Percentiles rank a stretch among this genome's conserved stretches.
Conservation (phyloP, 495 filamentous ascomycete genomes). For the Lophiotrema nucula region DNA sequence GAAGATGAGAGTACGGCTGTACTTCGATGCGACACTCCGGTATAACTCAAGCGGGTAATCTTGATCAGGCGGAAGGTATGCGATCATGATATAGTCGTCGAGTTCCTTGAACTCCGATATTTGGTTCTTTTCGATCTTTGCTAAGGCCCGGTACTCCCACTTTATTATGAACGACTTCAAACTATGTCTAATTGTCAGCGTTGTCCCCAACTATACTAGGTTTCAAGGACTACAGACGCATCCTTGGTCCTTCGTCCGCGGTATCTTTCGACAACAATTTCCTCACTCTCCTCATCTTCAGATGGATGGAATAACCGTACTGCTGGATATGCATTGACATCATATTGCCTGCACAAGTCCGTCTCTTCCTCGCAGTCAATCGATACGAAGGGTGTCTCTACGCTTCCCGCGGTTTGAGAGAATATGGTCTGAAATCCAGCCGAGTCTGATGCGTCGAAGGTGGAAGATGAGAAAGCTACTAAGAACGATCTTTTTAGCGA, state of each 20-base stretch:
- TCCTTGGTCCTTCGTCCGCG: slow-evolving; percentile 10
- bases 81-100: slow-evolving; percentile 48
- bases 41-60: slow-evolving; percentile 29
- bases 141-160: slow-evolving; percentile 40
- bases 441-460: no score
- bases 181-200: neutral
- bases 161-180: slow-evolving; percentile 47
- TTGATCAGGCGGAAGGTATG: slow-evolving; percentile 38
- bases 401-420: slow-evolving; percentile 28
- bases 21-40: slow-evolving; percentile 37
- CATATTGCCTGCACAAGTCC: slow-evolving; percentile 43
- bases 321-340: slow-evolving; percentile 49
- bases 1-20: slow-evolving; percentile 47
- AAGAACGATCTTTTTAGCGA: neutral
- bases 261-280: slow-evolving; percentile 6
- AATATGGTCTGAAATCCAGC: slow-evolving; percentile 41
- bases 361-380: slow-evolving; percentile 43
- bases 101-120: slow-evolving; percentile 38
- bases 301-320: slow-evolving; percentile 43
- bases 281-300: neutral
- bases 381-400: slow-evolving; percentile 19
- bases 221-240: slow-evolving; percentile 23
- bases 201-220: neutral
- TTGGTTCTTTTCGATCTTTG: slow-evolving; percentile 36
- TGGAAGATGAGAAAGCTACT: neutral